Evolutionary conservation across 345 rosid species (phyloP).

Genomic region (Populus tremula): DNA sequence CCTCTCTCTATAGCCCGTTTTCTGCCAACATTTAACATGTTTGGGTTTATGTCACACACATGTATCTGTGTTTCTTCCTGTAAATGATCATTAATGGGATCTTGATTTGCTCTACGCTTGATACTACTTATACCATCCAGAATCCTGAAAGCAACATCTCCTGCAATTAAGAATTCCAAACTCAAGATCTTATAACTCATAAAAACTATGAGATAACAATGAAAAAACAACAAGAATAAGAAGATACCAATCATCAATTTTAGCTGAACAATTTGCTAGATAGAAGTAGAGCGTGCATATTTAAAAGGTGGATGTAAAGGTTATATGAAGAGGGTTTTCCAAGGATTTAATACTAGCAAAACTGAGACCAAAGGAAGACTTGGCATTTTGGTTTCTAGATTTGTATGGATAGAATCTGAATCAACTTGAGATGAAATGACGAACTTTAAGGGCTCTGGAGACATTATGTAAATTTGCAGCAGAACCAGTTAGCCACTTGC

Average conservation of each 20-base stretch:
- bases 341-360: neutral
- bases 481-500: too few species aligned
- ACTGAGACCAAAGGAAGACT: neutral
- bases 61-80: constrained; percentile 77
- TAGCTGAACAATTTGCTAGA: neutral
- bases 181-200: neutral
- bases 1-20: constrained; percentile 83
- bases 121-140: constrained; percentile 55
- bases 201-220: neutral
- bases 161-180: constrained; percentile 41
- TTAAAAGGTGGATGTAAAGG: neutral
- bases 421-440: too few species aligned
- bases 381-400: too few species aligned
- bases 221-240: neutral
- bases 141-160: constrained; percentile 91
- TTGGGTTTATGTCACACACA: constrained; percentile 87
- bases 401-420: too few species aligned
- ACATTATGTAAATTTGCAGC: too few species aligned
- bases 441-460: neutral
- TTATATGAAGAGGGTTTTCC: neutral
- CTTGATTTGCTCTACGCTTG: constrained; percentile 54
- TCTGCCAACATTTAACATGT: constrained; percentile 86
- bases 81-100: constrained; percentile 50
- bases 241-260: neutral
- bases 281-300: too few species aligned